A percentile compares a stretch with the other conserved stretches of the same genome.
phyloP scores from a whole-genome alignment of 768 basidiomycete species.

The Chalciporus sphaerocephalus region DNA sequence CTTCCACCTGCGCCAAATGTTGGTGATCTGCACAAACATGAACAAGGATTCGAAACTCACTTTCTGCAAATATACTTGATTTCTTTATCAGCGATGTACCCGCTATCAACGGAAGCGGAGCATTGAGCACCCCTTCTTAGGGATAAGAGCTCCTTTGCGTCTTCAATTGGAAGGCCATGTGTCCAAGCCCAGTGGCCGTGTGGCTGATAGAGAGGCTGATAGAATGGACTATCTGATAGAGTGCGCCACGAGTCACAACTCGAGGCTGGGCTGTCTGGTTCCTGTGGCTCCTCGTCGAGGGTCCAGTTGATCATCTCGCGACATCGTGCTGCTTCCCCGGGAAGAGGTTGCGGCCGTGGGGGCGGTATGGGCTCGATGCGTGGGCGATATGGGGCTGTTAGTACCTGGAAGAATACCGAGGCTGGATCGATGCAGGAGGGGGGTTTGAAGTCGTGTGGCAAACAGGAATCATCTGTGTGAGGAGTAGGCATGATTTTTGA shows the following conservation, averaged over 20 bases:
- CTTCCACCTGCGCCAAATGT: constrained; percentile 30
- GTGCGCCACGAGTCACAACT: background rate
- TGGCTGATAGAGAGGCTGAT: constrained; percentile 28
- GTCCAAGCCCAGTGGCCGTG: constrained; percentile 34
- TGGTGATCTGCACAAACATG: background rate
- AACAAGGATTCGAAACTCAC: constrained; percentile 19
- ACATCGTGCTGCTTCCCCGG: constrained; percentile 23
- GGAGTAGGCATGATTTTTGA: constrained; percentile 11
- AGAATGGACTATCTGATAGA: constrained; percentile 5
- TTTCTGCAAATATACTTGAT: constrained; percentile 36
- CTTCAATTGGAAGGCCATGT: constrained; percentile 22
- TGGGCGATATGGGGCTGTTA: constrained; percentile 24
- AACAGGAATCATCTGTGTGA: background rate
- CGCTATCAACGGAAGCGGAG: constrained; percentile 35
- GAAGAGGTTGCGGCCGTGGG: constrained; percentile 14
- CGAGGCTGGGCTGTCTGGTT: background rate
- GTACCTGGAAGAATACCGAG: constrained; percentile 29
- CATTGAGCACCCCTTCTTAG: constrained; percentile 34
- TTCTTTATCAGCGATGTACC: constrained; percentile 23
- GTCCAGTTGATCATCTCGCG: constrained; percentile 29
- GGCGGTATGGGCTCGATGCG: background rate
- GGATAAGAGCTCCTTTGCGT: constrained; percentile 25
- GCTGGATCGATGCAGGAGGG: constrained; percentile 21
- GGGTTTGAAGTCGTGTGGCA: constrained; percentile 4
- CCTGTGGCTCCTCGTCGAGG: background rate